Percentiles rank a stretch among this genome's conserved stretches.
Evolutionary conservation across 768 basidiomycete species (phyloP).

Genomic region (Collybiopsis luxurians): DNA sequence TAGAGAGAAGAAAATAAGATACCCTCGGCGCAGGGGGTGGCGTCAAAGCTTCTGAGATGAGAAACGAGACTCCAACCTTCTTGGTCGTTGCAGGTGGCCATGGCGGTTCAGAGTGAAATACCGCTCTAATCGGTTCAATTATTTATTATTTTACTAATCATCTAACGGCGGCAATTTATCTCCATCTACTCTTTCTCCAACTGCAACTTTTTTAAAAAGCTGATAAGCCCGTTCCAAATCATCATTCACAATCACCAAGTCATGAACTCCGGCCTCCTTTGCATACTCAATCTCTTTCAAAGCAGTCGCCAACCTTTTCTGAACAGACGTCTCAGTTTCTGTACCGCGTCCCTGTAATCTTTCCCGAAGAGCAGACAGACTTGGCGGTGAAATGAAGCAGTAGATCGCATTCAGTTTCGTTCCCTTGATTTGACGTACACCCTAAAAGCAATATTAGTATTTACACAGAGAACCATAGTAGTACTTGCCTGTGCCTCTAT

Average conservation of each 20-base stretch:
- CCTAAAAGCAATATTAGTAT: slow-evolving; percentile 44
- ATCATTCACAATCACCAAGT: slow-evolving; percentile 88
- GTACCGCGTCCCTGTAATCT: slow-evolving; percentile 83
- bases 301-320: slow-evolving; percentile 75
- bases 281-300: slow-evolving; percentile 84
- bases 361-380: slow-evolving; percentile 60
- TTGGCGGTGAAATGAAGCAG: slow-evolving; percentile 90
- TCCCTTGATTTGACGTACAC: slow-evolving; percentile 87
- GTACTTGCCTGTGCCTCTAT: slow-evolving; percentile 88
- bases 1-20: slow-evolving; percentile 56
- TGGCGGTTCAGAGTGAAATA: slow-evolving; percentile 12
- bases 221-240: slow-evolving; percentile 80
- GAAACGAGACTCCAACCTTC: slow-evolving; percentile 73
- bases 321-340: slow-evolving; percentile 69
- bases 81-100: slow-evolving; percentile 47
- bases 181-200: slow-evolving; percentile 54
- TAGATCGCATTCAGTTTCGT: slow-evolving; percentile 82
- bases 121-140: background rate
- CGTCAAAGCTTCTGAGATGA: slow-evolving; percentile 59
- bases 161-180: slow-evolving; percentile 69
- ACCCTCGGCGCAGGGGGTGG: slow-evolving; percentile 80
- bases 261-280: slow-evolving; percentile 67
- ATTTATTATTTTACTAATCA: slow-evolving; percentile 29
- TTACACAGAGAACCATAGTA: slow-evolving; percentile 8
- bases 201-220: slow-evolving; percentile 71